Percentiles rank a stretch among this genome's conserved stretches.
phyloP scores from a whole-genome alignment of 1,284 basidiomycete species.

The Ceratobasidium papillatum region DNA sequence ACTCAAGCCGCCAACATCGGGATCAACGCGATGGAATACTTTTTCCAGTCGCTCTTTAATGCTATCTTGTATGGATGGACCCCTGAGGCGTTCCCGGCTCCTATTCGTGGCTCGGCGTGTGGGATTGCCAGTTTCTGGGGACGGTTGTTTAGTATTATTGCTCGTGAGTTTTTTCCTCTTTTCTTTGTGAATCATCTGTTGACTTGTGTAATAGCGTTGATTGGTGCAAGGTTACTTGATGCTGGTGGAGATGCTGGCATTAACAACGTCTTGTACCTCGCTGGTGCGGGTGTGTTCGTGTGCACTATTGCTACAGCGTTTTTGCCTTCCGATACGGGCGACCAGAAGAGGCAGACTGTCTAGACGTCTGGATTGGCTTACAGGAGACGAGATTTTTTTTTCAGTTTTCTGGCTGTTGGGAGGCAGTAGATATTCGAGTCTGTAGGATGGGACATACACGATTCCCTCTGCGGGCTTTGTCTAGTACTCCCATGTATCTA shows the following conservation, averaged over 20 bases:
- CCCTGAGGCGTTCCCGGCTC: constrained; percentile 26
- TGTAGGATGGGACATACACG: no score
- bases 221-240: neutral
- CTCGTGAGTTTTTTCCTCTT: no score
- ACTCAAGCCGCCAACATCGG: constrained; percentile 11
- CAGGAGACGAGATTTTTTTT: no score
- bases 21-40: constrained; percentile 30
- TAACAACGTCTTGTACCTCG: constrained; percentile 3
- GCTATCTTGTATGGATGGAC: constrained; percentile 33
- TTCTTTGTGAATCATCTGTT: neutral
- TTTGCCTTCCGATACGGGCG: constrained; percentile 1
- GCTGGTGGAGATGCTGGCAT: neutral
- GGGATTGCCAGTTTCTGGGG: neutral
- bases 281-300: constrained; percentile 1
- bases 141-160: neutral
- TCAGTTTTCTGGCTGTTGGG: no score
- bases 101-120: neutral
- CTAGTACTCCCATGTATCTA: no score
- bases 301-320: neutral
- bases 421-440: no score
- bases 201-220: neutral
- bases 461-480: no score
- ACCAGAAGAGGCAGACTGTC: neutral
- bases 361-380: neutral
- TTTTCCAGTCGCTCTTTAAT: constrained; percentile 25